Percentiles rank a stretch among this genome's conserved stretches.
Evolutionary conservation across 2,329 filamentous ascomycete species (phyloP).

Genomic region (Amesomyces nigricolor): DNA sequence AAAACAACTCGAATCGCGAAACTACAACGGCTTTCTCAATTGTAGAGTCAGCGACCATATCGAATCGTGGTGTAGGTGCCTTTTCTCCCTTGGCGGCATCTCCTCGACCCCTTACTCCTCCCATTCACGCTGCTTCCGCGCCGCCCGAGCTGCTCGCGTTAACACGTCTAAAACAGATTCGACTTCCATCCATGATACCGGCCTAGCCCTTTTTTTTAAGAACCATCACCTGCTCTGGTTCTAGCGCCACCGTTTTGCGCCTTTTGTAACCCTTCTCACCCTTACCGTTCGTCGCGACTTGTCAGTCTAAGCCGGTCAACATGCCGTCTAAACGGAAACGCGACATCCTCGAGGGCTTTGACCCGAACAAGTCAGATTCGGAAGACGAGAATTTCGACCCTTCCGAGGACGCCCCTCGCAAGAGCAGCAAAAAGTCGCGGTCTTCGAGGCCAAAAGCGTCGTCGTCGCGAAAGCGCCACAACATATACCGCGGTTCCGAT

Average conservation of each 20-base stretch:
- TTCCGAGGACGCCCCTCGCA: conserved; percentile 38
- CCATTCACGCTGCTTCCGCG: background rate
- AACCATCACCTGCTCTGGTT: background rate
- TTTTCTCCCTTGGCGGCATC: background rate
- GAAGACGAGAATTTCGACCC: conserved; percentile 63
- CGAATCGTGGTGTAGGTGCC: conserved; percentile 8
- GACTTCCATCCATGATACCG: background rate
- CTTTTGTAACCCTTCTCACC: background rate
- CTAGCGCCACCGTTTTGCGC: background rate
- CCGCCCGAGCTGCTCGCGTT: background rate
- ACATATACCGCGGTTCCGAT: conserved; percentile 54
- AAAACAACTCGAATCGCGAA: background rate
- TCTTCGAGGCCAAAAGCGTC: conserved; percentile 30
- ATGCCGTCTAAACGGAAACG: conserved; percentile 54
- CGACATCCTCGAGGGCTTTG: conserved; percentile 51
- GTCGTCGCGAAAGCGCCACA: conserved; percentile 33
- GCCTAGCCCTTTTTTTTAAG: background rate
- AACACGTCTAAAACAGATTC: background rate
- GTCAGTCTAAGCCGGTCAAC: background rate
- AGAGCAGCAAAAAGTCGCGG: conserved; percentile 34
- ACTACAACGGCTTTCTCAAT: background rate
- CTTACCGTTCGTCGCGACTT: background rate
- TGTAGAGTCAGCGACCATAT: background rate
- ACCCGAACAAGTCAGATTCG: conserved; percentile 61
- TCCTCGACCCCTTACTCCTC: too few relatives aligned